Conservation (phyloP, 2,329 filamentous ascomycete genomes). For the Neopestalotiopsis sp. region DNA sequence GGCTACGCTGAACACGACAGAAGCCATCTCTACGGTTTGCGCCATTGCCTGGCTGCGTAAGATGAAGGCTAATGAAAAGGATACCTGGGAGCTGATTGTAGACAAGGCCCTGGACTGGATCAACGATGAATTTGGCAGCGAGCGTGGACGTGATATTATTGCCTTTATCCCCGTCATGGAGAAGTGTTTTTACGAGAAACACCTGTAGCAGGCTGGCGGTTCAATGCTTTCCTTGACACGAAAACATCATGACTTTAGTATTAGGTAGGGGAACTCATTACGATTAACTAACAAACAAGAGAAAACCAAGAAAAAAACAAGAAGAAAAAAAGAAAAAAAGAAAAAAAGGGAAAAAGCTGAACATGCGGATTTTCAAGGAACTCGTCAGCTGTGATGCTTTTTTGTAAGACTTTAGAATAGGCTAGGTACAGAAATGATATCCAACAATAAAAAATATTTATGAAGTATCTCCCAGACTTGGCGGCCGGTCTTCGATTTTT, state of each 20-base stretch:
- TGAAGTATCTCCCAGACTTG: constrained; percentile 26
- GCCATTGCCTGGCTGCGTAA: constrained; percentile 55
- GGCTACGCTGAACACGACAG: constrained; percentile 23
- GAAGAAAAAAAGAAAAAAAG: not conserved
- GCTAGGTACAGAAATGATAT: not conserved
- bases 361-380: not conserved
- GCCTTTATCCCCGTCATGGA: not conserved
- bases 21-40: constrained; percentile 39
- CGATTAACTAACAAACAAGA: not conserved
- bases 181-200: not conserved
- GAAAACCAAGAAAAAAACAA: not conserved
- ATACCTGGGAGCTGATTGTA: constrained; percentile 68
- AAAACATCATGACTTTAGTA: too few relatives aligned
- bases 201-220: too few relatives aligned
- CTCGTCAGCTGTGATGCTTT: not conserved
- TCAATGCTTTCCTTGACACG: too few relatives aligned
- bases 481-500: constrained; percentile 50
- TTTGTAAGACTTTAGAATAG: not conserved
- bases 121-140: not conserved
- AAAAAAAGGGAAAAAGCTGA: not conserved
- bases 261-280: too few relatives aligned
- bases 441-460: too few relatives aligned
- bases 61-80: constrained; percentile 48
- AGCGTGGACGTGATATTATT: not conserved
- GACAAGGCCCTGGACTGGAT: constrained; percentile 64